Conservation (phyloP, 495 filamentous ascomycete species). For the Podospora bellae-mahoneyi region DNA sequence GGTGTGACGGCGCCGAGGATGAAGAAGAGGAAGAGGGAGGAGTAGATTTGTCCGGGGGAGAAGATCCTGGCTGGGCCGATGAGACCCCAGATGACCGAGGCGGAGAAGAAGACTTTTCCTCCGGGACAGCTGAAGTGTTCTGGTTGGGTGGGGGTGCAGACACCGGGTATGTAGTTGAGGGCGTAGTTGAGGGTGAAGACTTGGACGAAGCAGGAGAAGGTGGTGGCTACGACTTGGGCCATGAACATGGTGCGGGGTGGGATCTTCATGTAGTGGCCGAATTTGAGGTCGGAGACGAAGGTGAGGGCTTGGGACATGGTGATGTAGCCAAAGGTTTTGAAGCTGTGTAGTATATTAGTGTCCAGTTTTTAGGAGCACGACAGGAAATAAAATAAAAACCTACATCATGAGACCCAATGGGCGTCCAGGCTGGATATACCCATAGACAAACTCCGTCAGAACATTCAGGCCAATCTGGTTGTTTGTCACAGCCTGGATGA, state of each 20-base stretch:
- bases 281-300: slow-evolving; percentile 54
- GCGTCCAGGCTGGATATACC: slow-evolving; percentile 65
- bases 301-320: slow-evolving; percentile 59
- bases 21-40: slow-evolving; percentile 63
- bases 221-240: slow-evolving; percentile 63
- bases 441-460: slow-evolving; percentile 67
- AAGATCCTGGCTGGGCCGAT: slow-evolving; percentile 65
- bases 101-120: slow-evolving; percentile 64
- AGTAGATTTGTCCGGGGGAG: slow-evolving; percentile 65
- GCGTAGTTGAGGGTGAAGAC: slow-evolving; percentile 63
- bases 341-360: slow-evolving; percentile 32
- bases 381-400: slow-evolving; percentile 8
- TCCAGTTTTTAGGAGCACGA: too few species aligned
- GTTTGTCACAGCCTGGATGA: slow-evolving; percentile 64
- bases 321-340: slow-evolving; percentile 74
- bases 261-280: slow-evolving; percentile 73
- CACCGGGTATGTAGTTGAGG: slow-evolving; percentile 56
- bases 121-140: slow-evolving; percentile 68
- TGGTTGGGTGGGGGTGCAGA: slow-evolving; percentile 58
- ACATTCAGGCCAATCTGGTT: slow-evolving; percentile 67
- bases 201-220: slow-evolving; percentile 64
- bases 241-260: slow-evolving; percentile 63
- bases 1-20: slow-evolving; percentile 55
- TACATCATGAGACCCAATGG: slow-evolving; percentile 66
- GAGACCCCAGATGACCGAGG: slow-evolving; percentile 67